phyloP scores from a whole-genome alignment of 495 filamentous ascomycete genomes.

The Trichoderma parareesei region DNA sequence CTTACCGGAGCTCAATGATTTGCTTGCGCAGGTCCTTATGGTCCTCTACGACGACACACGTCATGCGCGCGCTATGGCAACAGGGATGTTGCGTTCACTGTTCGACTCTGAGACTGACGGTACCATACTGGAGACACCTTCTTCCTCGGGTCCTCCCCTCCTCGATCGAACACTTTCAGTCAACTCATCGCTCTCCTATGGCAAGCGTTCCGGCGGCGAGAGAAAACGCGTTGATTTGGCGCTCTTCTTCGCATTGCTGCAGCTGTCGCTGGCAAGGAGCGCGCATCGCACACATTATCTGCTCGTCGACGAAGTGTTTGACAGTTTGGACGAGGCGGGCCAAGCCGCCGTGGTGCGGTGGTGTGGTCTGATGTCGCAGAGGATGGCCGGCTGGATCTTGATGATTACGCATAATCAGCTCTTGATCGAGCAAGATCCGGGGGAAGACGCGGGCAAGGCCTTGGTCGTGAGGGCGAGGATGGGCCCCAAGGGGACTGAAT shows the following conservation, averaged over 20 bases:
- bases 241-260: conserved; percentile 27
- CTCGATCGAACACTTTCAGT: conserved; percentile 19
- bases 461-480: conserved; percentile 13
- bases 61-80: conserved; percentile 19
- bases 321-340: conserved; percentile 23
- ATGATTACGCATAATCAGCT: conserved; percentile 21
- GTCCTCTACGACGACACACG: conserved; percentile 23
- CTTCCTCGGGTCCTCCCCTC: background rate
- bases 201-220: conserved; percentile 27
- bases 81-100: conserved; percentile 19
- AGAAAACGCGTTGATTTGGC: conserved; percentile 29
- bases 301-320: conserved; percentile 29
- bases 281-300: conserved; percentile 25
- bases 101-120: conserved; percentile 11
- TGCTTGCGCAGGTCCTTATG: conserved; percentile 21
- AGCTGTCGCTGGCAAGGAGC: conserved; percentile 21
- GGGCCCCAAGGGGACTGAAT: background rate
- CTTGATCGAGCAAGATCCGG: conserved; percentile 14
- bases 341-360: conserved; percentile 21
- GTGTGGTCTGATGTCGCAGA: conserved; percentile 15
- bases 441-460: conserved; percentile 14
- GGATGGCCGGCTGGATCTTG: conserved; percentile 16
- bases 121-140: background rate
- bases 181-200: conserved; percentile 19
- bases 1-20: conserved; percentile 23